Percentiles rank a stretch among this genome's conserved stretches.
Evolutionary conservation across 306 rosid genomes (phyloP).

Genomic region (Senna tora): DNA sequence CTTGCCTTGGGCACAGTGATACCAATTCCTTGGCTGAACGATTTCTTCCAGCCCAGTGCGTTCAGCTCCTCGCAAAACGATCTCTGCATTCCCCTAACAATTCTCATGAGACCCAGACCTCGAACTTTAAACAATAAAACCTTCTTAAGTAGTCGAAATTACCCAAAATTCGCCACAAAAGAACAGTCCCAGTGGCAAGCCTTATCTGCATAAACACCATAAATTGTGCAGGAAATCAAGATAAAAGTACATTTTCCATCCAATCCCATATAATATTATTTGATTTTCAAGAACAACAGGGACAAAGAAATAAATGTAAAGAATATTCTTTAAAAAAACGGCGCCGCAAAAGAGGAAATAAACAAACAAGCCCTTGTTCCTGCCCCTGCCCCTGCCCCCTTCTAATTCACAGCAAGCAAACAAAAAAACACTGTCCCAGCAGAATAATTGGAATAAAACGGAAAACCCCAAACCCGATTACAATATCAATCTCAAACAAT

Average conservation of each 20-base stretch:
- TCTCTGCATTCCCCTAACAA: slow-evolving; percentile 67
- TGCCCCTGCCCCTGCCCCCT: neutral
- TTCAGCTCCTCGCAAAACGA: slow-evolving; percentile 79
- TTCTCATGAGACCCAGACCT: slow-evolving; percentile 97
- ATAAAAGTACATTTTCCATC: neutral
- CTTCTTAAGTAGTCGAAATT: slow-evolving; percentile 70
- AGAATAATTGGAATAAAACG: neutral
- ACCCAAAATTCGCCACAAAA: slow-evolving; percentile 42
- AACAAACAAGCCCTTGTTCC: neutral
- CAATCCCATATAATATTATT: neutral
- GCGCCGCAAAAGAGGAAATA: neutral
- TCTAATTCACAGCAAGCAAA: slow-evolving; percentile 17
- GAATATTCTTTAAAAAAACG: slow-evolving; percentile 13
- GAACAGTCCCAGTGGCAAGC: slow-evolving; percentile 30
- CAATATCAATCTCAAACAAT: slow-evolving; percentile 11
- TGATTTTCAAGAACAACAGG: neutral
- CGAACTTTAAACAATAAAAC: slow-evolving; percentile 83
- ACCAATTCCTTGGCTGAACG: slow-evolving; percentile 82
- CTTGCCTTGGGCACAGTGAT: slow-evolving; percentile 88
- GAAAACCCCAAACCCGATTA: neutral
- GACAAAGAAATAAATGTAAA: neutral
- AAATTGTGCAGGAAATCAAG: slow-evolving; percentile 46
- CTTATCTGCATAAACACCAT: slow-evolving; percentile 63
- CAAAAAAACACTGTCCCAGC: neutral
- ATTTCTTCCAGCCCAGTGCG: slow-evolving; percentile 61